Evolutionary conservation across 495 filamentous ascomycete species (phyloP), one percentile per base, ranked within the genome.

Genomic region (Chaetomium cochliodes): DNA sequence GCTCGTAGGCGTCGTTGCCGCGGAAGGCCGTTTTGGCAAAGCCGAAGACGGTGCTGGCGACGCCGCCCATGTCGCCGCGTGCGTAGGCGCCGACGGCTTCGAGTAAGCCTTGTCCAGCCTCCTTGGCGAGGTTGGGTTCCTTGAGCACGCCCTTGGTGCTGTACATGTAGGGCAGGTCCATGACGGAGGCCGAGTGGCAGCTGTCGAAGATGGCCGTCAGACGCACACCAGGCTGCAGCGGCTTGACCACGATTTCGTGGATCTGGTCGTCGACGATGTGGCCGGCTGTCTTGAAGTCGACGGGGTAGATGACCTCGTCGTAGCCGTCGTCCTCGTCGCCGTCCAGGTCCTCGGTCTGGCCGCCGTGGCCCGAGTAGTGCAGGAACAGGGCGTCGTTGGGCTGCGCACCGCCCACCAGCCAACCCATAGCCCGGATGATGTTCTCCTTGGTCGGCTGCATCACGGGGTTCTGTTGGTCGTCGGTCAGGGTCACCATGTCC

Each of bases 251-350:
- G 69, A 90, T 87, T 62, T 87, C 82, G 72, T 98, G 94, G 85
- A 98, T 92, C 72, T 97, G 89, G 73, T 98, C 94, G 72, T 98
- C 94, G 52, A 96, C 91, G 70, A 98, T 97, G 76, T 97, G 93
- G 23, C 93, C 92, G 26, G 85, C 87, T n/a, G 78, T 76, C 63
- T 91, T 82, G 81, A 92, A 97, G 77, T 98, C 94, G 22, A 97
- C 90, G 0, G 94, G 94, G 77, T 97, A 98, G 73, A 98, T 96
- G 54, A 96, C 92, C 77, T 98, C 94, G 70, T 98, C 94, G 65
- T 88, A 91, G 68, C 93, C 93, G 71, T 97, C 92, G 15, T 94
- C 92, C 76, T 97, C 92, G 69, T 97, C 92, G 26, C 92, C 81
- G 60, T 80, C 76, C 26, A 63, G 8, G 61, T 83, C 81, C 58